Base-by-base conservation (phyloP, 306 rosid species). In the Sechiopsis laciniata region DNA sequence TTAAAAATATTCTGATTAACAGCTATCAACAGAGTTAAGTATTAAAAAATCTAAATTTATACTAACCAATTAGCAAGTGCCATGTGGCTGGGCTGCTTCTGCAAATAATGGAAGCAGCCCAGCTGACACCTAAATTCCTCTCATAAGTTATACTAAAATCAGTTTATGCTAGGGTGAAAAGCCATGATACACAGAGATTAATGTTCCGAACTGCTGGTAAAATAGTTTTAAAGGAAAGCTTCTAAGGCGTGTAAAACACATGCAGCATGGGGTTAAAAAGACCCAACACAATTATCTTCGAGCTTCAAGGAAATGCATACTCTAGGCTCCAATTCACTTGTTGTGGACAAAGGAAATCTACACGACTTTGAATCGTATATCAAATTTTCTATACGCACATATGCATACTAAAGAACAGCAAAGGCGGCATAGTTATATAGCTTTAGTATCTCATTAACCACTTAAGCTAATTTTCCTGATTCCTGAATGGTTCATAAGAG, bases 381-480 rank as follows among this genome's bases (percentile, higher is more conserved):
- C 56, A 48, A 68, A 48, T 48, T 21, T 46, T 2, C 40, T 21
- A 13, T 7, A 19, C 55, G 48, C 29, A 21, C 14, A 10, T 37
- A 67, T 67, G 37, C 40, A 46, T 67, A 5, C 37, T 55, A 21
- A 67, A 45, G 35, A 10, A 0, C 16, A 48, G 55, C 55, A 68
- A 45, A 67, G 46, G 73, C 55, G 42, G 13, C 72, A 66, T 1
- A 10, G 10, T 26, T 24, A 46, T 67, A 67, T 10, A 67, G 72
- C 37, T 62, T 32, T 62, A 26, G 14, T 20, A 45, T 67, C 40
- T 48, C 54, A 48, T 68, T 50, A 26, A 48, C 57, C 55, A 48
- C 40, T 45, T 4, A 12, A n/a, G 22, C 3, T 67, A 6, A 66
- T 68, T 56, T 68, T 68, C 55, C 56, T 68, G 11, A 7, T 68